phyloP scores from a whole-genome alignment of 1,139 yeast genomes.

The Yamadazyma kanchanaburiensis region DNA sequence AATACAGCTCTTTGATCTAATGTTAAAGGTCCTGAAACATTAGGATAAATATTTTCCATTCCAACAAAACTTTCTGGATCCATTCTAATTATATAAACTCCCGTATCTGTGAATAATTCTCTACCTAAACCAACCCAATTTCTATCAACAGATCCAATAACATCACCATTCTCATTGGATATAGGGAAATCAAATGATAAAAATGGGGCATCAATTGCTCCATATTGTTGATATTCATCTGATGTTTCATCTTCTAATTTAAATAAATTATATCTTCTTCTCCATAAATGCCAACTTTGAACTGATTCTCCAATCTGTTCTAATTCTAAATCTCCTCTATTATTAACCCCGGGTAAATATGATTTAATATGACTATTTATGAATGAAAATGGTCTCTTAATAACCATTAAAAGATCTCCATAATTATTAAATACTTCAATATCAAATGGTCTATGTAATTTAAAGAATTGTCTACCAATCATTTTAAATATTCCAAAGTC shows the following conservation, averaged over 20 bases:
- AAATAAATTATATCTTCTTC: slow-evolving; percentile 81
- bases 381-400: slow-evolving; percentile 77
- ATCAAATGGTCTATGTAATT: slow-evolving; percentile 81
- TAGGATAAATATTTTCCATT: slow-evolving; percentile 37
- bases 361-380: slow-evolving; percentile 86
- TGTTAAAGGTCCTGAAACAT: slow-evolving; percentile 48
- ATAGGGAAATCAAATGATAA: slow-evolving; percentile 86
- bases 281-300: slow-evolving; percentile 94
- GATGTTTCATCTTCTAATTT: slow-evolving; percentile 44
- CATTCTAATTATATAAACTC: slow-evolving; percentile 83
- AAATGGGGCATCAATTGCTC: slow-evolving; percentile 82
- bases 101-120: slow-evolving; percentile 91
- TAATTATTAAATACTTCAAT: slow-evolving; percentile 74
- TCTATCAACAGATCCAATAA: slow-evolving; percentile 78
- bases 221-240: slow-evolving; percentile 66
- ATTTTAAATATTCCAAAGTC: slow-evolving; percentile 69
- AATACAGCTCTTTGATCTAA: slow-evolving; percentile 83
- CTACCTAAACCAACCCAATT: slow-evolving; percentile 95
- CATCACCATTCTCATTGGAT: slow-evolving; percentile 50
- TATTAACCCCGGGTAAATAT: slow-evolving; percentile 53
- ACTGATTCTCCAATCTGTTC: slow-evolving; percentile 78
- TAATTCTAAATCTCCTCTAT: slow-evolving; percentile 30
- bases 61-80: slow-evolving; percentile 65
- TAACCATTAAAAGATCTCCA: slow-evolving; percentile 68
- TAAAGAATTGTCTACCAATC: slow-evolving; percentile 74